A percentile compares a stretch with the other conserved stretches of the same genome.
Evolutionary conservation across 2,329 filamentous ascomycete genomes (phyloP).

Genomic region (Gremmenia infestans): DNA sequence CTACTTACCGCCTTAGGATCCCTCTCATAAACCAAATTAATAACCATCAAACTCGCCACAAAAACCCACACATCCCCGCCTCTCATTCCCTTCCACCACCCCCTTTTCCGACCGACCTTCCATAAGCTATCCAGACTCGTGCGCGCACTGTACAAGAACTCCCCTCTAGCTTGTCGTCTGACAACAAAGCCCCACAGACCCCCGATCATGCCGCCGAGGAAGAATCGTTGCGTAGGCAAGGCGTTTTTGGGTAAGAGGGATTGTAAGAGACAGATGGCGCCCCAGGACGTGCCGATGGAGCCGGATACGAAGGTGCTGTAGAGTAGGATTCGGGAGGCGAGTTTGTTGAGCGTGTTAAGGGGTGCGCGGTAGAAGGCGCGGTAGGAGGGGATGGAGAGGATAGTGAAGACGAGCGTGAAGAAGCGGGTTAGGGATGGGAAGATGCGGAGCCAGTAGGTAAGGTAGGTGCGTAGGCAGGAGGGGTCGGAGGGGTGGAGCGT

Average conservation of each 20-base stretch:
- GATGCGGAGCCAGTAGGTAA: constrained; percentile 80
- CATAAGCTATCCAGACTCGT: constrained; percentile 78
- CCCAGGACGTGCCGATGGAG: constrained; percentile 84
- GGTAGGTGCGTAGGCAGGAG: constrained; percentile 79
- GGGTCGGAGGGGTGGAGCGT: constrained; percentile 83
- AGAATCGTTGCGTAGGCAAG: constrained; percentile 80
- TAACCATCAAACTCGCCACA: constrained; percentile 69
- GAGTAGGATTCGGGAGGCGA: constrained; percentile 66
- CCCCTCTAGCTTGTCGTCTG: constrained; percentile 54
- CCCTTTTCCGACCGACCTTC: constrained; percentile 89
- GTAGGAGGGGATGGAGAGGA: constrained; percentile 62
- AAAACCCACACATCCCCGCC: constrained; percentile 85
- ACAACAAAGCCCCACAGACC: constrained; percentile 83
- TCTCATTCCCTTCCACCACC: constrained; percentile 78
- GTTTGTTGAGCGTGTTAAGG: constrained; percentile 56
- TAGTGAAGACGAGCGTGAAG: constrained; percentile 68
- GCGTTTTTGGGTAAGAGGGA: constrained; percentile 66
- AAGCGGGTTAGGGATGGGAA: constrained; percentile 76
- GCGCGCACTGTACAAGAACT: constrained; percentile 75
- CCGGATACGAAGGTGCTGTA: constrained; percentile 75
- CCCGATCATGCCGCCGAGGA: constrained; percentile 79
- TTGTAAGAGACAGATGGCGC: constrained; percentile 84
- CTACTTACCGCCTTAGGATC: constrained; percentile 25
- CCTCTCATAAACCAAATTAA: constrained; percentile 56
- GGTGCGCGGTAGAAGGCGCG: constrained; percentile 66